A percentile compares a stretch with the other conserved stretches of the same genome.
phyloP scores from a whole-genome alignment of 164 flowering plant species.

The Nymphaea colorata region DNA sequence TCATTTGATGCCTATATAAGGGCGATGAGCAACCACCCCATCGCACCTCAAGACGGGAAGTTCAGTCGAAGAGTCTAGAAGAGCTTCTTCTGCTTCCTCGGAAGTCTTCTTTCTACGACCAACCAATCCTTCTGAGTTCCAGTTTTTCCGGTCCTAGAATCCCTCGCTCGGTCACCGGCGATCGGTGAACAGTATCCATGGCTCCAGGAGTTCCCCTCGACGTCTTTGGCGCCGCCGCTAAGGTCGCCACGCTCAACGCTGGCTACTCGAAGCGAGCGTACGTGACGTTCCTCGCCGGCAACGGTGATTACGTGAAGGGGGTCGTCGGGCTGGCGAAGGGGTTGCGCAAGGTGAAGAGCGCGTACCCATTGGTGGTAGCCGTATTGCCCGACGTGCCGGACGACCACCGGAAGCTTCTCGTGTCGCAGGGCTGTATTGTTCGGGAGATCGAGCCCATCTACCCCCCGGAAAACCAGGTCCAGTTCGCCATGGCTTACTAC shows the following conservation, averaged over 20 bases:
- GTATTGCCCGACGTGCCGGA: constrained; percentile 53
- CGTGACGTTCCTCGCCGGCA: constrained; percentile 54
- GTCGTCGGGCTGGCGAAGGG: constrained; percentile 57
- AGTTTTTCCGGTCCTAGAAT: background rate
- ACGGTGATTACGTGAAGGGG: constrained; percentile 53
- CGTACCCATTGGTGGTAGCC: constrained; percentile 50
- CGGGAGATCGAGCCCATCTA: constrained; percentile 55
- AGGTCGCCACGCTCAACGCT: constrained; percentile 12
- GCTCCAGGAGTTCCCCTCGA: constrained; percentile 13
- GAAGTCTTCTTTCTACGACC: background rate
- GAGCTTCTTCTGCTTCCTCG: background rate
- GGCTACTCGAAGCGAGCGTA: constrained; percentile 34
- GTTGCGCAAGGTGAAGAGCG: constrained; percentile 37
- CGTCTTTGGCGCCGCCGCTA: constrained; percentile 14
- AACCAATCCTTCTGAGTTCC: background rate
- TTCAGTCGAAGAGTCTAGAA: too few relatives aligned
- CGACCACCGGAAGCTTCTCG: constrained; percentile 42
- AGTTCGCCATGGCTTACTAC: constrained; percentile 51
- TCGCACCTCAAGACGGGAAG: constrained; percentile 15
- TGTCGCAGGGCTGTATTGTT: constrained; percentile 49
- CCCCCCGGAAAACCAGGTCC: constrained; percentile 40
- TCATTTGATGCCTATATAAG: constrained; percentile 30
- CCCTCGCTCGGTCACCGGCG: too few relatives aligned
- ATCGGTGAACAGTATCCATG: too few relatives aligned
- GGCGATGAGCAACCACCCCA: background rate